phyloP scores from a whole-genome alignment of 2,329 filamentous ascomycete genomes.

The Aspergillus carbonarius region DNA sequence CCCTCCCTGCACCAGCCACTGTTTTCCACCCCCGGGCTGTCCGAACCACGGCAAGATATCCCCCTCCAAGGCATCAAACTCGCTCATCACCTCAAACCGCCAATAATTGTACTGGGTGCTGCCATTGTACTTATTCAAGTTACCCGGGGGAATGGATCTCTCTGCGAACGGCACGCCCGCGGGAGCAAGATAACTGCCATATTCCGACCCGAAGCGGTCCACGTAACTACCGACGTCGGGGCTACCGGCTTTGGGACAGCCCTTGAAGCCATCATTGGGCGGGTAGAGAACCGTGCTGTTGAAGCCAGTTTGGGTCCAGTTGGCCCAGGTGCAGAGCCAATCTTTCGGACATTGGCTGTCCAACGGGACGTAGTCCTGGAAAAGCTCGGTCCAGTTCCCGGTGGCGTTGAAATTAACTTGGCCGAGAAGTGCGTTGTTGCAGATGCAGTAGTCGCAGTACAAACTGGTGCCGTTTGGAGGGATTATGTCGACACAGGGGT shows the following conservation, averaged over 20 bases:
- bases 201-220: not conserved
- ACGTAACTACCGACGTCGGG: not conserved
- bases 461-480: not conserved
- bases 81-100: not conserved
- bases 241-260: not conserved
- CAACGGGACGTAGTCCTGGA: not conserved
- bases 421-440: not conserved
- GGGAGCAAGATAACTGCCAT: not conserved
- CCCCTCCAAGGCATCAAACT: not conserved
- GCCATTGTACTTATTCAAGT: not conserved
- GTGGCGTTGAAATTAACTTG: not conserved
- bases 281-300: not conserved
- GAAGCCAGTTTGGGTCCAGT: not conserved
- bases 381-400: not conserved
- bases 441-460: slow-evolving; percentile 3
- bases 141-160: not conserved
- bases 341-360: not conserved
- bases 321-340: slow-evolving; percentile 4
- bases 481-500: not conserved
- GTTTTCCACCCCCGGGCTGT: not conserved
- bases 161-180: not conserved
- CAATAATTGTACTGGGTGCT: slow-evolving; percentile 4
- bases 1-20: not conserved
- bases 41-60: slow-evolving; percentile 1
- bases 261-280: not conserved